Percentiles rank a stretch among this genome's conserved stretches.
These are phyloP conservation scores for Gossypium raimondii DNA, from an alignment of 345 rosid species.

Conservation along the genomic window DNA sequence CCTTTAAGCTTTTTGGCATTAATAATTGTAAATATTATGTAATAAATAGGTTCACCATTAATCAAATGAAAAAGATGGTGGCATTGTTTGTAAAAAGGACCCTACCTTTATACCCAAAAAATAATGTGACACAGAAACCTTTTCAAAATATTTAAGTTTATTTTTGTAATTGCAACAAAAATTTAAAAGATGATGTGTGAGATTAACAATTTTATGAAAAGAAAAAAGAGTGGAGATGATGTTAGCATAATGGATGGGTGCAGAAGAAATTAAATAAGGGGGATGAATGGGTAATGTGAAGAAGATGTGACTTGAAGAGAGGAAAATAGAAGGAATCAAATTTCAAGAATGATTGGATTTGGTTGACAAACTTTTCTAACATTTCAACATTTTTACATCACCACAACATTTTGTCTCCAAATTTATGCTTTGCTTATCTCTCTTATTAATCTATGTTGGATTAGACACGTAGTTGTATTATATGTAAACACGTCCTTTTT, in stretches of 20 bases:
- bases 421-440: not conserved
- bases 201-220: too few relatives aligned
- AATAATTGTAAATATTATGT: not conserved
- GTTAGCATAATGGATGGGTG: too few relatives aligned
- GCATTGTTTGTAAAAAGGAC: not conserved
- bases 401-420: not conserved
- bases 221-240: too few relatives aligned
- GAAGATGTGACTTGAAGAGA: not conserved
- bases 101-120: not conserved
- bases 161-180: too few relatives aligned
- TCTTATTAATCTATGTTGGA: too few relatives aligned
- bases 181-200: too few relatives aligned
- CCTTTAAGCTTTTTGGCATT: not conserved
- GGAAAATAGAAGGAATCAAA: conserved; percentile 13
- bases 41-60: not conserved
- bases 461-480: too few relatives aligned
- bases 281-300: not conserved
- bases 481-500: too few relatives aligned
- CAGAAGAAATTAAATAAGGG: not conserved
- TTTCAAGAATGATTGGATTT: conserved; percentile 17
- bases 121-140: not conserved
- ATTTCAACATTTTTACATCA: conserved; percentile 20
- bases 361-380: conserved; percentile 18
- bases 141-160: too few relatives aligned
- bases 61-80: not conserved